Base-by-base conservation (phyloP, 108 stramenopile genomes). In the Nitzschia sp. region DNA sequence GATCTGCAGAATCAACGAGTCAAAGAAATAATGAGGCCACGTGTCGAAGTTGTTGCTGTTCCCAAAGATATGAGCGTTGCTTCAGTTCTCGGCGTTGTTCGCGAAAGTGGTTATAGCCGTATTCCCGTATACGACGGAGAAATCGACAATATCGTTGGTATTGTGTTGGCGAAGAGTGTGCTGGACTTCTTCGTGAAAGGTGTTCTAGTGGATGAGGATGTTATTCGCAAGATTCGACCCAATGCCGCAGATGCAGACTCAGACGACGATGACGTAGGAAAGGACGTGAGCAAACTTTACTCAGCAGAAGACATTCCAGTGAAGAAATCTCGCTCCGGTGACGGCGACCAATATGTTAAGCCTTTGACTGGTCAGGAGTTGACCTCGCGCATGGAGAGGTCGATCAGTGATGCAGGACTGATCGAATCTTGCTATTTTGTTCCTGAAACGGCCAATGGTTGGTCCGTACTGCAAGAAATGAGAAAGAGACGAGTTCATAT, bases 391-490 rank as follows among this genome's bases (percentile, higher is more conserved):
- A 96, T 96, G 94, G 83, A 91, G 60, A 86, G 63, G 29, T 76
- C 88, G 19, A 93, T 96, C 21, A 71, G 70, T 1, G 92, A 93
- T 27, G 91, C 95, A 19, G 93, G 83, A 44, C 63, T 94, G 31
- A 91, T 96, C 56, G 94, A 97, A 68, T 83, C 86, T 11, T 94
- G 96, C 71, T 98, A 98, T 80, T 98, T 98, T 79, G 96, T 98
- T 44, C 98, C 98, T 11, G 96, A 98, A 57, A 94, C 96, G 11
- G 96, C 96, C 73, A 90, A 92, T 63, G 96, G 93, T 11, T 97
- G 98, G 98, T 89, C 88, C 38, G 96, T 96, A 2, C 71, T 98
- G 47, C 95, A 98, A 73, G 98, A 98, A 73, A 97, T 98, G 98
- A 84, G 96, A 47, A 79, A 81, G 36, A 80, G 96, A 27, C 84